A percentile compares a stretch with the other conserved stretches of the same genome.
phyloP scores from a whole-genome alignment of 1,284 basidiomycete species.

The Puccinia brachypodii region DNA sequence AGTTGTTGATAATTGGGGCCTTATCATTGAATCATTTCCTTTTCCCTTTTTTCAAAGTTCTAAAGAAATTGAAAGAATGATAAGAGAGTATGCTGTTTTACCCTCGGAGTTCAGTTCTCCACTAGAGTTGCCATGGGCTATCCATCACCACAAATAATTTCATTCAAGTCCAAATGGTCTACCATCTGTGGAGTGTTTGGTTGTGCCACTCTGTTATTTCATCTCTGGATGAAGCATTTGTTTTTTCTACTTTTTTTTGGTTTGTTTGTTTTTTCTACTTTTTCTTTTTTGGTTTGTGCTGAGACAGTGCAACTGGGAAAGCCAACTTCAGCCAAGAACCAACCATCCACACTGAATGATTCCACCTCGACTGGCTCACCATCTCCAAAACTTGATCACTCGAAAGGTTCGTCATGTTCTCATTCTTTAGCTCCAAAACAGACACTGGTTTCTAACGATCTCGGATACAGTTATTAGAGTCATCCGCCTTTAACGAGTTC shows the following conservation, averaged over 20 bases:
- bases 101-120: no score
- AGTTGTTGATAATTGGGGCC: no score
- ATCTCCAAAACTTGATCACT: slow-evolving; percentile 12
- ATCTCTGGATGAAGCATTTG: no score
- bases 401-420: slow-evolving; percentile 2
- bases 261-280: not conserved
- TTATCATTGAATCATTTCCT: no score
- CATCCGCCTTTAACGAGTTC: slow-evolving; percentile 16
- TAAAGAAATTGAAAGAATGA: no score
- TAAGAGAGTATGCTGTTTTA: no score
- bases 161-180: no score
- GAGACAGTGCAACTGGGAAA: not conserved
- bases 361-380: slow-evolving; percentile 15
- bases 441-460: not conserved
- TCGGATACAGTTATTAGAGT: slow-evolving; percentile 27
- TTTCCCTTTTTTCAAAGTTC: no score
- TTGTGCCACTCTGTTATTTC: no score
- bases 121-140: no score
- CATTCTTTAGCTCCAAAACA: not conserved
- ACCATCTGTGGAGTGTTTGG: no score
- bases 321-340: not conserved
- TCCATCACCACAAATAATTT: no score
- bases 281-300: not conserved
- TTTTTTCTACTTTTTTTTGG: not conserved
- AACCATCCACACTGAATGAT: slow-evolving; percentile 21